A percentile compares a stretch with the other conserved stretches of the same genome.
Conservation (phyloP, 2,329 filamentous ascomycete genomes). For the Talaromyces sp. region DNA sequence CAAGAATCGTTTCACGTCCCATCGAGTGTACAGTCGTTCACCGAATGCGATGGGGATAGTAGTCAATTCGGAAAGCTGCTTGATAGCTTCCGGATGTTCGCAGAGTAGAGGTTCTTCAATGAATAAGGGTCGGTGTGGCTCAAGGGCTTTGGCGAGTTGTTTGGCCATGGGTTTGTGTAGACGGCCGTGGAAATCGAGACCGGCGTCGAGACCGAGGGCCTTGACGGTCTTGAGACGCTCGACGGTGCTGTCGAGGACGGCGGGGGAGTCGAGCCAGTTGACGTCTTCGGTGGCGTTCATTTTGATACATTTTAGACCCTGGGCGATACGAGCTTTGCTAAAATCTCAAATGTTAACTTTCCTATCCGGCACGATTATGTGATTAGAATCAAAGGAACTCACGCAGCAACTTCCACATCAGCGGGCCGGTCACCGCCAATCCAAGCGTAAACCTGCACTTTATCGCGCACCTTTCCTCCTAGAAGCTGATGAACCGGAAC, state of each 20-base stretch:
- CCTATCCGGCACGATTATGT: neutral
- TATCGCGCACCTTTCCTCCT: conserved; percentile 66
- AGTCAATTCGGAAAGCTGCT: conserved; percentile 53
- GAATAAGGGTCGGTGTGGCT: conserved; percentile 66
- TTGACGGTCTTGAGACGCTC: conserved; percentile 66
- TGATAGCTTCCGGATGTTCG: conserved; percentile 64
- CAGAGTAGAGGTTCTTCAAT: conserved; percentile 69
- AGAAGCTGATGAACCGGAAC: conserved; percentile 69
- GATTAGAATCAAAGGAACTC: neutral
- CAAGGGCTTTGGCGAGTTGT: conserved; percentile 62
- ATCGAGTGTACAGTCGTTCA: conserved; percentile 65
- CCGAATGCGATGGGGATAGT: conserved; percentile 65
- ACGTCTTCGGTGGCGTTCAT: conserved; percentile 77
- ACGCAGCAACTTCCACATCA: conserved; percentile 55
- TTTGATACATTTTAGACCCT: conserved; percentile 51
- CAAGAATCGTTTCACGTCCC: conserved; percentile 69
- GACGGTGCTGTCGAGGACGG: conserved; percentile 57
- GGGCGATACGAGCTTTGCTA: conserved; percentile 45
- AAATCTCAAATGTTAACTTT: neutral
- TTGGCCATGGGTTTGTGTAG: conserved; percentile 78
- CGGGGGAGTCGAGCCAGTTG: conserved; percentile 70
- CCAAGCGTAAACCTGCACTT: conserved; percentile 70
- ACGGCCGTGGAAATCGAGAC: conserved; percentile 72
- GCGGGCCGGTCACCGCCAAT: conserved; percentile 68
- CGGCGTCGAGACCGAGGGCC: conserved; percentile 64